Evolutionary conservation across 495 filamentous ascomycete genomes (phyloP).

Genomic region (Aspergillus homomorphus): DNA sequence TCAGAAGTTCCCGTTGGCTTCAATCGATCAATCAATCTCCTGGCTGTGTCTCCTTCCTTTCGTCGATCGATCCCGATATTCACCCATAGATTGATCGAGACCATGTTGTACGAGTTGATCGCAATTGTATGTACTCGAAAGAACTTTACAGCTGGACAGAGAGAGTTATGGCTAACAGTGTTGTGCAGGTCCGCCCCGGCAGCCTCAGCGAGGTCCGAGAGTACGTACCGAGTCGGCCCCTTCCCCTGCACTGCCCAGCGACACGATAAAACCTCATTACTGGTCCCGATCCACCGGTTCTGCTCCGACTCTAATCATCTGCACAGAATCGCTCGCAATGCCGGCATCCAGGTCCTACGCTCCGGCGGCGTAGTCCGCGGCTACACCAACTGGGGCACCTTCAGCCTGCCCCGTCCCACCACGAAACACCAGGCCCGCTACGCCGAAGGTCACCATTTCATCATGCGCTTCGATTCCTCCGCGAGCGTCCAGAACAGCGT

Average conservation of each 20-base stretch:
- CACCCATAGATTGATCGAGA: conserved; percentile 8
- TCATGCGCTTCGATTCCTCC: conserved; percentile 89
- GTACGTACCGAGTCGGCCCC: conserved; percentile 47
- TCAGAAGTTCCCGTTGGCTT: conserved; percentile 12
- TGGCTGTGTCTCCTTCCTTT: too few species aligned
- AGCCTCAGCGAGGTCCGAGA: conserved; percentile 90
- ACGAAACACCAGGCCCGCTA: conserved; percentile 76
- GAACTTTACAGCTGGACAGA: background rate
- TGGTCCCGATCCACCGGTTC: background rate
- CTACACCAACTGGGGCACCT: conserved; percentile 90
- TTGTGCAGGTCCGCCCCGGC: conserved; percentile 77
- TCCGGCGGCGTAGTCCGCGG: conserved; percentile 89
- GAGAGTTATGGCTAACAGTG: background rate
- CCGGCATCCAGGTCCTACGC: conserved; percentile 77
- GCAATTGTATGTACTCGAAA: conserved; percentile 67
- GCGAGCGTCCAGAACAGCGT: conserved; percentile 68
- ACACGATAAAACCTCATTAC: background rate
- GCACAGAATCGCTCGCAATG: conserved; percentile 76
- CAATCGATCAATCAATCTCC: conserved; percentile 9
- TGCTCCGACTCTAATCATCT: background rate
- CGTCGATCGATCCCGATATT: too few species aligned
- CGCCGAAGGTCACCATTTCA: conserved; percentile 87
- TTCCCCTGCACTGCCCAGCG: background rate
- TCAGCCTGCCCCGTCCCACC: conserved; percentile 71
- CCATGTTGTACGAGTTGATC: conserved; percentile 97